Percentiles rank a stretch among this genome's conserved stretches.
Conservation (phyloP, 495 filamentous ascomycete genomes). For the Lasiosphaeria miniovina region DNA sequence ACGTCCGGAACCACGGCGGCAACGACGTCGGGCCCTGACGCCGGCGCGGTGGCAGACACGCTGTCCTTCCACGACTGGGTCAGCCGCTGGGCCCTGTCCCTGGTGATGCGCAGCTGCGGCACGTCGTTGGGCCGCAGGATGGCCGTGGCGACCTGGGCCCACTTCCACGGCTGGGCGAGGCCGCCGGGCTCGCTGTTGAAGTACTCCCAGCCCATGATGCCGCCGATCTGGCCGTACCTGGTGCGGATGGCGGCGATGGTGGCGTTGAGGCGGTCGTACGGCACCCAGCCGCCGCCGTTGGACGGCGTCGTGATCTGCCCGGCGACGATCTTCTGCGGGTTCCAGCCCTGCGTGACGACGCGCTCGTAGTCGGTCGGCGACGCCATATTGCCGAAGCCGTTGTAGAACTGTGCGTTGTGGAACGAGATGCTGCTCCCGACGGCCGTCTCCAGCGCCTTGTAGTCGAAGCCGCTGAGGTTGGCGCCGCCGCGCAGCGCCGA, state of each 20-base stretch:
- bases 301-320: constrained; percentile 69
- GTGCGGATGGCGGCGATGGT: constrained; percentile 46
- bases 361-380: constrained; percentile 59
- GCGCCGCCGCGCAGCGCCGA: constrained; percentile 57
- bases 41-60: neutral
- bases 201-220: constrained; percentile 87
- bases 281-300: constrained; percentile 55
- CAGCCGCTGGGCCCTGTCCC: constrained; percentile 14
- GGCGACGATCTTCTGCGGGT: constrained; percentile 62
- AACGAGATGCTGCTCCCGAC: constrained; percentile 51
- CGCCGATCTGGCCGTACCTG: constrained; percentile 64
- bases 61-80: constrained; percentile 22
- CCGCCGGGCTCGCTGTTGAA: constrained; percentile 67
- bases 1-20: neutral
- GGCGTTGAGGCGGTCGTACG: constrained; percentile 31
- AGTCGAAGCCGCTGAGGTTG: constrained; percentile 74
- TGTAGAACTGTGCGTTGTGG: constrained; percentile 87
- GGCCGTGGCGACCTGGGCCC: constrained; percentile 61
- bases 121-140: constrained; percentile 39
- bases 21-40: neutral
- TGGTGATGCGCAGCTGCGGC: constrained; percentile 21
- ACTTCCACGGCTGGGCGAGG: constrained; percentile 61
- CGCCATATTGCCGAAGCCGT: constrained; percentile 67
- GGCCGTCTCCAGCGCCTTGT: constrained; percentile 56
- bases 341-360: constrained; percentile 63